Base-by-base conservation (phyloP, 2,329 filamentous ascomycete genomes). In the Stachybotrys chlorohalonatus region DNA sequence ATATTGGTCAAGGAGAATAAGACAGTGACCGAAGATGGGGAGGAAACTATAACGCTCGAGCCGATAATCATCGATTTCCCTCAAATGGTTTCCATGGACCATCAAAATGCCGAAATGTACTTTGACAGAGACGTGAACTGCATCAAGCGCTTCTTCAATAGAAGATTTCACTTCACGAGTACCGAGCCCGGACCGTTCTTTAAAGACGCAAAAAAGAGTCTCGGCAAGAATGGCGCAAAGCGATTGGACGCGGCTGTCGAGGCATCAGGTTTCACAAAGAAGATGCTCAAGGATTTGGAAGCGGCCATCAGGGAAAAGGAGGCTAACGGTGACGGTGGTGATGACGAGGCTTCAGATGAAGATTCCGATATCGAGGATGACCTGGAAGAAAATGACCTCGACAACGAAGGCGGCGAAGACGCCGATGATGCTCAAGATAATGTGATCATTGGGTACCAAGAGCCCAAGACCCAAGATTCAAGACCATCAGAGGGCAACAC, bases 1-100 rank as follows among this genome's bases (percentile, higher is more conserved):
- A 93, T 99, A 59, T 76, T 99, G 39, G 85, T 99, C 68, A 90
- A 94, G 67, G 93, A 97, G 69, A 83, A 78, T 54, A 75, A 68
- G 53, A 62, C 63, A 3, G 66, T 61, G 8, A 70, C 72, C 6
- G 71, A 77, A 7, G 66, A 77, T 62, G 67, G 68, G 2, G 59
- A 69, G 47, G 73, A 76, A 62, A 56, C 66, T 0, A 60, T 88
- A 53, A 65, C 61, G 15, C 75, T 95, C 31, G 84, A 83, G 7
- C 94, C 94, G 1, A 83, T 96, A 53, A 75, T 99, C 49, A 99
- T 99, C 64, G 95, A 99, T 73, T 99, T 99, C 66, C 94, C 94
- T 0, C 94, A 99, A 68, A 97, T 96, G 87, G 84, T 99, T 2
- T 97, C 93, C 1, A 90, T 96, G 68, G 90, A 96, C 62, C 94